Evolutionary conservation across 805 yeast genomes (phyloP), one percentile per base, ranked within the genome.

Genomic region (Zygosaccharomyces gambellarensis): DNA sequence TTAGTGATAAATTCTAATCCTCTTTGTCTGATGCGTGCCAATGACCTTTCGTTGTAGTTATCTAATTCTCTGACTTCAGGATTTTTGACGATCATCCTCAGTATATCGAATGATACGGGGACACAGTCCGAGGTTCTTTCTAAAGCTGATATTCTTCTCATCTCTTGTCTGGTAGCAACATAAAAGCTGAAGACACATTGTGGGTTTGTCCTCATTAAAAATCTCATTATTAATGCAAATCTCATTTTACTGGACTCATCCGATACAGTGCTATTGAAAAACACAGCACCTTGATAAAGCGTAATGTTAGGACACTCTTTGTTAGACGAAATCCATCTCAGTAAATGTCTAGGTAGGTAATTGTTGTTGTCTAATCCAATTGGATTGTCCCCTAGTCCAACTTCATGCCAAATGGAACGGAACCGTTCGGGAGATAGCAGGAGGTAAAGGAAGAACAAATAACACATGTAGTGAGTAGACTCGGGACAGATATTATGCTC

Each of bases 341-440:
- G 51, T 29, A 74, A 49, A 2, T 49, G 28, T 25, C 61, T 59
- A 8, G 83, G 82, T 8, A 75, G 57, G n/a, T 60, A 63, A 19
- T 62, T 59, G 11, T 64, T 62, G 1, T 67, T 70, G 36, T 61
- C 66, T 23, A 77, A 45, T 1, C 43, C 40, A 3, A 69, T 50
- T 50, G 64, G 53, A 7, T 71, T 73, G 8, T 60, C 65, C 17
- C 64, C 64, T 23, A 72, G 45, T 6, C 71, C 75, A 45, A 70
- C 68, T 2, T 65, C 69, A 27, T 65, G 60, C 19, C 76, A 51
- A 0, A 63, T 44, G 14, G 58, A 53, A 1, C 50, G 49, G 34
- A 77, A 62, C 12, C 76, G 76, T 4, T 71, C 71, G 3, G 71
- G 65, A 22, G 67, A 63, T 21, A 70, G 55, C 7, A 74, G 50